phyloP scores from a whole-genome alignment of 768 basidiomycete genomes.

The Termitomyces sp. region DNA sequence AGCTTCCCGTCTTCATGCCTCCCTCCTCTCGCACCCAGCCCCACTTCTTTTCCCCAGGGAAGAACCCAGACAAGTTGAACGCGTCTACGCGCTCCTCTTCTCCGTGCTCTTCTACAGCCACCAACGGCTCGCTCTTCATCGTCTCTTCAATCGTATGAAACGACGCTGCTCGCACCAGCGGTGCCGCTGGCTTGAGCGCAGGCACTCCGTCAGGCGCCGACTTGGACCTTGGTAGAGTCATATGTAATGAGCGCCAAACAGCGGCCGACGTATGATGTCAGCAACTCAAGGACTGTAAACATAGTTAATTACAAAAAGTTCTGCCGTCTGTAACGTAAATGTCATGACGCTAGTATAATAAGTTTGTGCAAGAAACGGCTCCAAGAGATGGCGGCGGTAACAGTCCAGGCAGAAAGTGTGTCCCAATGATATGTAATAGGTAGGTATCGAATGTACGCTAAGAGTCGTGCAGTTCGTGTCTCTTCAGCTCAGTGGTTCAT shows the following conservation, averaged over 20 bases:
- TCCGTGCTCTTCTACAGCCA: background rate
- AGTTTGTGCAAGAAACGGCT: constrained; percentile 2
- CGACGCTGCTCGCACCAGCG: constrained; percentile 20
- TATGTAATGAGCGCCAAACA: constrained; percentile 1
- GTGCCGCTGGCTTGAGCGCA: constrained; percentile 4
- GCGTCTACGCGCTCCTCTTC: constrained; percentile 33
- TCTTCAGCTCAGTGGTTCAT: constrained; percentile 29
- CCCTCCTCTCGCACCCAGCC: constrained; percentile 34
- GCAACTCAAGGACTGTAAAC: background rate
- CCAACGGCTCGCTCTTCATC: constrained; percentile 3
- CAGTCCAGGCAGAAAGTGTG: constrained; percentile 6
- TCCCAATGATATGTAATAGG: constrained; percentile 4
- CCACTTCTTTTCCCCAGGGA: constrained; percentile 41
- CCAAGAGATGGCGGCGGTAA: constrained; percentile 8
- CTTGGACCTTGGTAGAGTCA: constrained; percentile 25
- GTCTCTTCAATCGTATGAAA: constrained; percentile 15
- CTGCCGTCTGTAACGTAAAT: background rate
- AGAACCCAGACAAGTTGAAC: constrained; percentile 48
- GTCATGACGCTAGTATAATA: background rate
- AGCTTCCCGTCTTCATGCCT: constrained; percentile 14
- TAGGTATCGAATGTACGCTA: constrained; percentile 1
- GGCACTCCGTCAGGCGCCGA: constrained; percentile 28
- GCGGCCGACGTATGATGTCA: constrained; percentile 14
- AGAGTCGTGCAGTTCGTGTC: background rate
- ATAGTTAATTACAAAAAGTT: background rate